Evolutionary conservation across 2,329 filamentous ascomycete genomes (phyloP), one percentile per base, ranked within the genome.

Genomic region (Stemphylium lycopersici): DNA sequence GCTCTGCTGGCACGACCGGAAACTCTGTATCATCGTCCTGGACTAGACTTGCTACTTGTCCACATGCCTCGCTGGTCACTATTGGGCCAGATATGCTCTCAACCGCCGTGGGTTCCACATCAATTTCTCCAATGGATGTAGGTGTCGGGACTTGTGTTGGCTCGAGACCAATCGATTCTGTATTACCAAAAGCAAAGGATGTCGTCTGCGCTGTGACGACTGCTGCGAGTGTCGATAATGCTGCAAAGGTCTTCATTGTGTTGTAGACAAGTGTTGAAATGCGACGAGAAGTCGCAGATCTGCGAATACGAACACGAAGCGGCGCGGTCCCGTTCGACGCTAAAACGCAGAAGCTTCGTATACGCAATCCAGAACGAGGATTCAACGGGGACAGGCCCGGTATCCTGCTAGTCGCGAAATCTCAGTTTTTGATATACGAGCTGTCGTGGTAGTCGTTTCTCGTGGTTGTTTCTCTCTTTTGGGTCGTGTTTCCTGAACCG

Each of bases 1-100:
- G 59, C 61, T 72, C 70, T 24, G 72, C 72, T 20, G 69, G 61
- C 5, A 74, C 63, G 29, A 56, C 68, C 2, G 67, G 65, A 36
- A 45, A 63, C 7, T 56, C 34, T 13, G 57, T 24, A 8, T 34
- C 37, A 3, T 57, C 61, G 11, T 56, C 31, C 1, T 24, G 37
- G 2, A 74, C 58, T n/a, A 60, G 41, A 4, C 59, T 45, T 18
- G 57, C 55, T 39, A 74, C 61, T 38, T 68, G 60, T 16, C 59
- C 61, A 58, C 72, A 75, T 39, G 71, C 71, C 22, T 56, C 49
- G 8, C 45, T 62, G 15, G 72, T 72, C 22, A 66, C 55, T 20
- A 73, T 66, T 0, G 72, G 71, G 6, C 69, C 71, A 1, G 66
- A 64, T 6, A 62, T 46, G n/a, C 63, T 61, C 39, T 62, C 60